phyloP scores from a whole-genome alignment of 2,329 filamentous ascomycete genomes.

The Teratosphaeria nubilosa region DNA sequence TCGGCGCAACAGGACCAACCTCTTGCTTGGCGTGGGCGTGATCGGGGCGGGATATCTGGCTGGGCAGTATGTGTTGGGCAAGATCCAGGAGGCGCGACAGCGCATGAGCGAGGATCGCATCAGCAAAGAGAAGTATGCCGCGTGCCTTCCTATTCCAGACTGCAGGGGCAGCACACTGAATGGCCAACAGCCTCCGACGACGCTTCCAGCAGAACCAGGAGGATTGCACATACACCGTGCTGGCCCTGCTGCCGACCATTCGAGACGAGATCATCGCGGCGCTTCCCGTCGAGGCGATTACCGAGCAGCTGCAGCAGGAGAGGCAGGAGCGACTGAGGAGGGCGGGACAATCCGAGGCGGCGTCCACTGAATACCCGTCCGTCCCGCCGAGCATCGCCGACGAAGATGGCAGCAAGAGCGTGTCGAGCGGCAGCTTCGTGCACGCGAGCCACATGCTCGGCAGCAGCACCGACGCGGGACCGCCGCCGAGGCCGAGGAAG shows the following conservation, averaged over 20 bases:
- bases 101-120: constrained; percentile 95
- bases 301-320: constrained; percentile 88
- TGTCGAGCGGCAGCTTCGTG: constrained; percentile 68
- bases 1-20: constrained; percentile 77
- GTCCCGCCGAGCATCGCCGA: constrained; percentile 61
- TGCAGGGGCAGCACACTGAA: constrained; percentile 1
- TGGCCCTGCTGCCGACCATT: constrained; percentile 87
- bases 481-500: constrained; percentile 49
- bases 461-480: constrained; percentile 34
- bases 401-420: constrained; percentile 65
- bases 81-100: constrained; percentile 86
- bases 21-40: constrained; percentile 80
- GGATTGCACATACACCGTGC: constrained; percentile 94
- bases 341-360: constrained; percentile 44
- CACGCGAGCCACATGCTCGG: constrained; percentile 68
- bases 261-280: constrained; percentile 80
- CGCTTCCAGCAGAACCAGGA: constrained; percentile 99
- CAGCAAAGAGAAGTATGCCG: constrained; percentile 81
- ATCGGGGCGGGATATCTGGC: constrained; percentile 84
- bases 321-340: constrained; percentile 57
- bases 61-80: constrained; percentile 82
- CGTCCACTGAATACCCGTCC: constrained; percentile 47
- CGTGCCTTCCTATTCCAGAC: background rate
- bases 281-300: constrained; percentile 84
- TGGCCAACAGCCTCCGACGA: constrained; percentile 61